Conservation (phyloP, 805 yeast genomes). For the Teunomyces pallodes region DNA sequence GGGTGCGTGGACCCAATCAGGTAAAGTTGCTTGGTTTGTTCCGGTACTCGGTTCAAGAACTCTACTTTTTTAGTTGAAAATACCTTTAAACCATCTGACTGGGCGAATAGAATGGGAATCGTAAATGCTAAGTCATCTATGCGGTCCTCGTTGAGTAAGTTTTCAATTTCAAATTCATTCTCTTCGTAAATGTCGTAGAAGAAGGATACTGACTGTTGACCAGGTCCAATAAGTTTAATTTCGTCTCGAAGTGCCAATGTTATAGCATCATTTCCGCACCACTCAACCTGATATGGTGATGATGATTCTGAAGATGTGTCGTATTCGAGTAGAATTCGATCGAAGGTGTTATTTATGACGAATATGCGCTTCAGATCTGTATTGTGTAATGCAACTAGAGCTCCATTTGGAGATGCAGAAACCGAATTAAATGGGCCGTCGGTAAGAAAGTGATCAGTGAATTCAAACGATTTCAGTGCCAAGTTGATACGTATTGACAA, state of each 20-base stretch:
- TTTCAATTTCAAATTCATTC: conserved; percentile 30
- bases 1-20: conserved; percentile 83
- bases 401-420: conserved; percentile 51
- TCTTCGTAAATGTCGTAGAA: conserved; percentile 36
- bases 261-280: conserved; percentile 89
- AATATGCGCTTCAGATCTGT: conserved; percentile 38
- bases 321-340: conserved; percentile 43
- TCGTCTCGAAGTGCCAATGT: conserved; percentile 63
- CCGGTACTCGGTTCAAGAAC: conserved; percentile 62
- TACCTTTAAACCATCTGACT: conserved; percentile 68
- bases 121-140: conserved; percentile 23
- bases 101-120: conserved; percentile 47
- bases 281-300: conserved; percentile 50
- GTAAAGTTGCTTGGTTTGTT: conserved; percentile 58
- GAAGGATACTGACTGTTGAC: conserved; percentile 54
- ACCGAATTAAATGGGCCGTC: conserved; percentile 49
- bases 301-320: conserved; percentile 38
- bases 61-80: conserved; percentile 58
- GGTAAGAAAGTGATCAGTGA: conserved; percentile 38
- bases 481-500: conserved; percentile 25
- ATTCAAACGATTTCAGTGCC: conserved; percentile 18
- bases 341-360: conserved; percentile 49
- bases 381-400: conserved; percentile 51
- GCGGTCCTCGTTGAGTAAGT: conserved; percentile 11
- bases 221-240: conserved; percentile 68